Percentiles rank a stretch among this genome's conserved stretches.
Evolutionary conservation across 106 monocot genomes (phyloP).

Genomic region (Xerophyta viscosa): DNA sequence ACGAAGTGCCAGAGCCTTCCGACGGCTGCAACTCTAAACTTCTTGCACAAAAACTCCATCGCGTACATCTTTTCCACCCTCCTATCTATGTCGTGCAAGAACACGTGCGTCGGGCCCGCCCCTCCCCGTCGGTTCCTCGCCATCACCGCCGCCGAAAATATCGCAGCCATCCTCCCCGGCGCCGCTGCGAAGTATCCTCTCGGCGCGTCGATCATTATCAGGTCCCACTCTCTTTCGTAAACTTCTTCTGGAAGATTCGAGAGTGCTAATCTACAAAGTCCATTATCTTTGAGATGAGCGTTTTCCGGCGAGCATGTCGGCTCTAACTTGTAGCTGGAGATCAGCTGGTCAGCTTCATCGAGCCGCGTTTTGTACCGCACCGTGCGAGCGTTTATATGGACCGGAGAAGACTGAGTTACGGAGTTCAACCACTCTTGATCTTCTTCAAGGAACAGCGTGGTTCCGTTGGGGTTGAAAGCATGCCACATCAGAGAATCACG

Average conservation of each 20-base stretch:
- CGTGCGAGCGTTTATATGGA: slow-evolving; percentile 29
- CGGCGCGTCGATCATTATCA: slow-evolving; percentile 80
- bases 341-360: slow-evolving; percentile 33
- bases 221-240: slow-evolving; percentile 65
- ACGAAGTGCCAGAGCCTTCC: slow-evolving; percentile 81
- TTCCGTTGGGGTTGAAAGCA: slow-evolving; percentile 67
- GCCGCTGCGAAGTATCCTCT: slow-evolving; percentile 41
- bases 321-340: slow-evolving; percentile 23
- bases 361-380: slow-evolving; percentile 54
- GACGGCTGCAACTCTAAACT: slow-evolving; percentile 36
- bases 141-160: slow-evolving; percentile 68
- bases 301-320: slow-evolving; percentile 28
- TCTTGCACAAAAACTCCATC: slow-evolving; percentile 68
- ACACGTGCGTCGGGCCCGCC: slow-evolving; percentile 50
- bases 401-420: slow-evolving; percentile 18
- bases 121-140: slow-evolving; percentile 38
- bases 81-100: slow-evolving; percentile 68
- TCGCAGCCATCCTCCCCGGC: slow-evolving; percentile 81
- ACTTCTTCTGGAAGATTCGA: slow-evolving; percentile 40
- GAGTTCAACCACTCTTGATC: slow-evolving; percentile 52
- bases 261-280: slow-evolving; percentile 42
- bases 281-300: slow-evolving; percentile 28
- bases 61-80: slow-evolving; percentile 68
- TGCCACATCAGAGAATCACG: slow-evolving; percentile 71
- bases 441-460: slow-evolving; percentile 88